These are phyloP conservation scores for Botryotinia calthae DNA, from an alignment of 2,329 filamentous ascomycete species.

Conservation along the genomic window DNA sequence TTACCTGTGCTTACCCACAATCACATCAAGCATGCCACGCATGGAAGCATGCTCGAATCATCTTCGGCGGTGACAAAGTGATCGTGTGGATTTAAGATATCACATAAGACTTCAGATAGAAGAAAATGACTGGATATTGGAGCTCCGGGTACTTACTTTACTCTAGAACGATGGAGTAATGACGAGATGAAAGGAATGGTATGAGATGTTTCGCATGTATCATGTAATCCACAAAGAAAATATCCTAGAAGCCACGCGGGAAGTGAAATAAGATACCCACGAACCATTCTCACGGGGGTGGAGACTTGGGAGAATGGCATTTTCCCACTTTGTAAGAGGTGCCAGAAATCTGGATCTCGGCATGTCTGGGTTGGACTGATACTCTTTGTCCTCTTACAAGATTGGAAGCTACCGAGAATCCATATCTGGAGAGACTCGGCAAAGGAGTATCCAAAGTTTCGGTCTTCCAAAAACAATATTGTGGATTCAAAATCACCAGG, in stretches of 20 bases:
- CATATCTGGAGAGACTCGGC: background rate
- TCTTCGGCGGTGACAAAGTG: conserved; percentile 4
- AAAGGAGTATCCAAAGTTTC: background rate
- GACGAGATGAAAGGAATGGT: background rate
- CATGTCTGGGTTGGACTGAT: background rate
- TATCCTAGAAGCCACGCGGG: conserved; percentile 19
- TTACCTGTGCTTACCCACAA: conserved; percentile 1
- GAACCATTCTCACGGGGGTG: background rate
- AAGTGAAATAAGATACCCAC: conserved; percentile 2
- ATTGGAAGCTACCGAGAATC: background rate
- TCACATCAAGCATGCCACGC: background rate
- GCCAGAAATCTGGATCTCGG: background rate
- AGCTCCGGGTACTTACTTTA: background rate
- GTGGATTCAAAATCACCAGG: background rate
- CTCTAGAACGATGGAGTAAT: background rate
- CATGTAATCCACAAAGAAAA: conserved; percentile 11
- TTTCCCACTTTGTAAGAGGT: background rate
- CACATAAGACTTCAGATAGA: conserved; percentile 16
- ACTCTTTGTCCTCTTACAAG: background rate
- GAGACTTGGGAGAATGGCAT: conserved; percentile 9
- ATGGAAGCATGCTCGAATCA: background rate
- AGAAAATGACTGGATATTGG: conserved; percentile 8
- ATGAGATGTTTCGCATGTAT: conserved; percentile 20
- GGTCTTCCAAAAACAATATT: background rate
- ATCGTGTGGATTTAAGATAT: conserved; percentile 15